Conservation (phyloP, 2,329 filamentous ascomycete genomes). For the Penicillium frequentans region DNA sequence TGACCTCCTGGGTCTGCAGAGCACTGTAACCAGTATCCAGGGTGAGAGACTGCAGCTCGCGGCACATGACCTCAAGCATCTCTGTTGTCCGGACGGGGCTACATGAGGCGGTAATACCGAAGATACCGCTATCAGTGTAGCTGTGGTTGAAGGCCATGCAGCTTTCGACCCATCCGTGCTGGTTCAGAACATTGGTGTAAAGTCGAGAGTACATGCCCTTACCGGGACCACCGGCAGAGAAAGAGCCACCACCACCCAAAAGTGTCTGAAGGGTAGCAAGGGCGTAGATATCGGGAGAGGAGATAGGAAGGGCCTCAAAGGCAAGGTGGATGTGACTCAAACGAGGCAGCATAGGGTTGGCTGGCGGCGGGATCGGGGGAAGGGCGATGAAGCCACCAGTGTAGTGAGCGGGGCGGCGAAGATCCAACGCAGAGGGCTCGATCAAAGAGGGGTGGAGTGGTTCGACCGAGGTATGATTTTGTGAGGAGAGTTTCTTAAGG, state of each 20-base stretch:
- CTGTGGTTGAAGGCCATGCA: constrained; percentile 97
- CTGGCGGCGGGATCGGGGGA: constrained; percentile 73
- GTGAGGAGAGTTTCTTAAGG: constrained; percentile 79
- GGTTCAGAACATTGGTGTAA: constrained; percentile 97
- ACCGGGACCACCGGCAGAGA: constrained; percentile 92
- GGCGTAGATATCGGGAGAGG: constrained; percentile 90
- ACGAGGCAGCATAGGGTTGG: constrained; percentile 73
- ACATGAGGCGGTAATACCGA: constrained; percentile 88
- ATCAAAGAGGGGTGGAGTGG: constrained; percentile 51
- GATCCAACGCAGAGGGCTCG: constrained; percentile 53
- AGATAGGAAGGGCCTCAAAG: constrained; percentile 91
- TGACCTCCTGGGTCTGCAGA: constrained; percentile 75
- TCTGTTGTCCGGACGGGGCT: constrained; percentile 71
- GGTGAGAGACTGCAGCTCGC: constrained; percentile 77
- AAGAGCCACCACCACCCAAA: constrained; percentile 92
- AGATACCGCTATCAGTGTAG: constrained; percentile 93
- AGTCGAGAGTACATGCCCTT: constrained; percentile 99
- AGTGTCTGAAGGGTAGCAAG: constrained; percentile 93
- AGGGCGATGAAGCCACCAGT: constrained; percentile 91
- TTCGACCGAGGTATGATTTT: constrained; percentile 57
- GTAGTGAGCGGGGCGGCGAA: constrained; percentile 72
- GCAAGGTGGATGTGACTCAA: constrained; percentile 93
- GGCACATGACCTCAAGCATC: constrained; percentile 95
- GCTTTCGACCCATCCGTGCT: constrained; percentile 95
- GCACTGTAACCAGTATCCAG: constrained; percentile 72